These are phyloP conservation scores for Oryza longistaminata DNA, from an alignment of 176 grass and related monocot species.

Conservation along the genomic window DNA sequence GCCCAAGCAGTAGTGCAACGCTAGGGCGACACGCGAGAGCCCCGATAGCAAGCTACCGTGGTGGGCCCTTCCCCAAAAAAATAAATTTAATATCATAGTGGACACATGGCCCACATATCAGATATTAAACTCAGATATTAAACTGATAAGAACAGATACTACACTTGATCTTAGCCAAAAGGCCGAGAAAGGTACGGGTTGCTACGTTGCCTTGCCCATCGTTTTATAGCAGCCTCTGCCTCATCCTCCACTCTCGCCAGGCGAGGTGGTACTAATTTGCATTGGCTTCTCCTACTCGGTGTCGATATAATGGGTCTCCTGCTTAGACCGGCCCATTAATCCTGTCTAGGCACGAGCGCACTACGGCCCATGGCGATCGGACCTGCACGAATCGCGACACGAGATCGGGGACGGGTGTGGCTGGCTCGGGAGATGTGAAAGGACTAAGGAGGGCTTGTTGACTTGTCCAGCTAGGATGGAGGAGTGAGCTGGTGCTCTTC, in stretches of 20 bases:
- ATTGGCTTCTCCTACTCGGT: not conserved
- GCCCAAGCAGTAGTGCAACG: not conserved
- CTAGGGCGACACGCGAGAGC: not conserved
- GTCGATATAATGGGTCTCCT: not conserved
- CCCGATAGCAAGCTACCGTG: not conserved
- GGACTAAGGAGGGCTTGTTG: constrained; percentile 3
- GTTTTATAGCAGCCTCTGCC: too few relatives aligned
- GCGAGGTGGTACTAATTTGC: too few relatives aligned
- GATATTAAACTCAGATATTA: not conserved
- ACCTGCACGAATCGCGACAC: not conserved
- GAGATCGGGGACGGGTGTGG: not conserved
- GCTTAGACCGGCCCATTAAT: not conserved
- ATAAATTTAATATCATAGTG: too few relatives aligned
- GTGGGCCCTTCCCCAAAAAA: not conserved
- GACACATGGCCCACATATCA: not conserved
- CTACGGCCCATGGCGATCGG: too few relatives aligned
- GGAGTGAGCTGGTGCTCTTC: not conserved
- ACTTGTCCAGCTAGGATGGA: constrained; percentile 7
- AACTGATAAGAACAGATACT: not conserved
- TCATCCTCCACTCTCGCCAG: too few relatives aligned
- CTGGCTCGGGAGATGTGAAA: not conserved
- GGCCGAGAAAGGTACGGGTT: not conserved
- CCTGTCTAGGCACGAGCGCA: too few relatives aligned
- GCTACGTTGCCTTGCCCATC: too few relatives aligned
- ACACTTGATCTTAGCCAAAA: not conserved